Conservation (phyloP, 176 grass and related monocot species). For the Oropetium thomaeum region DNA sequence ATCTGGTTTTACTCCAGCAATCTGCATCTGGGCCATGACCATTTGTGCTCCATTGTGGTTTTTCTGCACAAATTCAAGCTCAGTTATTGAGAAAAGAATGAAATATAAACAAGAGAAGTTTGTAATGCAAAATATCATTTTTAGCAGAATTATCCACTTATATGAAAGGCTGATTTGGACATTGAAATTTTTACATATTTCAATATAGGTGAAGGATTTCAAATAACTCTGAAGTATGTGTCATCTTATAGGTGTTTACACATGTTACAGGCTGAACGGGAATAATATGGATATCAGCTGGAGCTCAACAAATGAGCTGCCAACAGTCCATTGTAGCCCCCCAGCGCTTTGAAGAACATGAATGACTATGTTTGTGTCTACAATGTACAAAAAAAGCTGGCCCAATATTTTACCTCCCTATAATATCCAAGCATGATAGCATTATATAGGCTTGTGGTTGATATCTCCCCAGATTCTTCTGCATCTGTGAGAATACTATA, state of each 20-base stretch:
- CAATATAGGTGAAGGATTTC: not conserved
- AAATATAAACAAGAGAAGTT: slow-evolving; percentile 3
- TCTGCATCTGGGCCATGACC: slow-evolving; percentile 70
- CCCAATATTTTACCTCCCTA: slow-evolving; percentile 60
- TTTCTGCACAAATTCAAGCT: slow-evolving; percentile 60
- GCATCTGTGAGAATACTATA: slow-evolving; percentile 65
- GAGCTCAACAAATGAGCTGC: slow-evolving; percentile 36
- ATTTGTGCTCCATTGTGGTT: slow-evolving; percentile 58
- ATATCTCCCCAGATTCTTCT: slow-evolving; percentile 52
- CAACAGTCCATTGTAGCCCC: slow-evolving; percentile 9
- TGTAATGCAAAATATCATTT: slow-evolving; percentile 9
- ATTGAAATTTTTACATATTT: not conserved
- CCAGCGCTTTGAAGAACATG: slow-evolving; percentile 9
- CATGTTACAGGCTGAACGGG: slow-evolving; percentile 14
- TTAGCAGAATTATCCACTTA: slow-evolving; percentile 10
- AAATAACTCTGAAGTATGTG: not conserved
- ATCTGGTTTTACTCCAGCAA: slow-evolving; percentile 80
- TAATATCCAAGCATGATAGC: slow-evolving; percentile 78
- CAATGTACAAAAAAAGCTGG: slow-evolving; percentile 23
- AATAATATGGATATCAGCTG: slow-evolving; percentile 1
- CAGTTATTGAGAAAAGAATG: not conserved
- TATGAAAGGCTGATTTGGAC: not conserved
- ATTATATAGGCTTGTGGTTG: slow-evolving; percentile 83
- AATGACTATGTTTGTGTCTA: not conserved
- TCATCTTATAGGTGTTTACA: slow-evolving; percentile 9